Percentiles rank a stretch among this genome's conserved stretches.
phyloP scores from a whole-genome alignment of 495 filamentous ascomycete species.

The Podospora bellae-mahoneyi region DNA sequence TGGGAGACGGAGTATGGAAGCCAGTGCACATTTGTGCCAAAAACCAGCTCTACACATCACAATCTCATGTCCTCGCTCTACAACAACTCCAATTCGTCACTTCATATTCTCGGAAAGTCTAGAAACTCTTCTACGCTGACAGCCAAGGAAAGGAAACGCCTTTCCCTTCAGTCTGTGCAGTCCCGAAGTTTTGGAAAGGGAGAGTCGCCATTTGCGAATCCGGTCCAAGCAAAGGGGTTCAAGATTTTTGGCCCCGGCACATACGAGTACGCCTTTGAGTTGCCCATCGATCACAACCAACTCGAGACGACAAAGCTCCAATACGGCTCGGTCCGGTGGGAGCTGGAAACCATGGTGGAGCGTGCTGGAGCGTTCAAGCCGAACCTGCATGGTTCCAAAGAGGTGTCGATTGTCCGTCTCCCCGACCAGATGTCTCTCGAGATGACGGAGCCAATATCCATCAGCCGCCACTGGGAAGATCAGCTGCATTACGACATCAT shows the following conservation, averaged over 20 bases:
- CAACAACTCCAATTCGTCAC: conserved; percentile 30
- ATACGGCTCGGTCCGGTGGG: conserved; percentile 82
- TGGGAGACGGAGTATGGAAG: conserved; percentile 61
- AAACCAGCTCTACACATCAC: conserved; percentile 20
- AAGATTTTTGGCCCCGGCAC: conserved; percentile 85
- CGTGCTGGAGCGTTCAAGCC: conserved; percentile 88
- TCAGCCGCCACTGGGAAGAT: conserved; percentile 96
- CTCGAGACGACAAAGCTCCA: conserved; percentile 91
- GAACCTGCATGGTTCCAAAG: conserved; percentile 79
- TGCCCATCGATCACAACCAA: conserved; percentile 86
- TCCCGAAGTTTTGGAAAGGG: conserved; percentile 85
- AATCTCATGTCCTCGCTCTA: conserved; percentile 41
- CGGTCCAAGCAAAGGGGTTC: conserved; percentile 82
- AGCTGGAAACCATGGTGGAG: conserved; percentile 83
- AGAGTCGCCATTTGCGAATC: conserved; percentile 57
- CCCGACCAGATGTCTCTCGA: conserved; percentile 91
- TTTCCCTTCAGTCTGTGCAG: conserved; percentile 75
- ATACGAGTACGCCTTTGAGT: conserved; percentile 92
- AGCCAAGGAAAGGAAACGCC: conserved; percentile 52
- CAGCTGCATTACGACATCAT: conserved; percentile 98
- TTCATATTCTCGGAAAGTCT: conserved; percentile 23
- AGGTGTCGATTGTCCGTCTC: conserved; percentile 81
- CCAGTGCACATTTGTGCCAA: conserved; percentile 48
- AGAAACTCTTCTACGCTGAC: conserved; percentile 38
- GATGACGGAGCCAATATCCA: conserved; percentile 92